Evolutionary conservation across 306 rosid species (phyloP), one percentile per base, ranked within the genome.

Genomic region (Adenanthera pavonina): DNA sequence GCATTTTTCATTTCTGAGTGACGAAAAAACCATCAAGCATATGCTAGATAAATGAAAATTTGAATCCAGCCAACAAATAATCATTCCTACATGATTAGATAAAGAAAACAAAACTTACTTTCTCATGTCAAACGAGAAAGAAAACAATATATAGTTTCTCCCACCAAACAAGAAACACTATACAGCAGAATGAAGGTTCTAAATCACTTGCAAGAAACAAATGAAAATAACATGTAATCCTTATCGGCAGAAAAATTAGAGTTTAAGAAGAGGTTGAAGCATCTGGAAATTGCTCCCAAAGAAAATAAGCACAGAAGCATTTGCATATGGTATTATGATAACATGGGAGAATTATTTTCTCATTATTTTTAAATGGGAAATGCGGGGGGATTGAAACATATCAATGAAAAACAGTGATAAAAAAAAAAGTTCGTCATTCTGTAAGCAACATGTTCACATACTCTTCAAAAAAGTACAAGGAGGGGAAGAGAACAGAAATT

Each of bases 301-400:
- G 33, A 3, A 34, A 34, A 60, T 43, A 67, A 51, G 68, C 20
- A 6, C 43, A 53, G 17, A 81, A 81, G 41, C 19, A 69, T 75
- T 53, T 19, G 64, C 66, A 35, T 60, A 60, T 11, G 33, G 75
- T 44, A 73, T 15, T 16, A 33, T 7, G 46, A 56, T 71, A 49
- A 11, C 47, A 30, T 74, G 80, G 80, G 68, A 80, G 10, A 54
- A 76, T 72, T 36, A 72, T 72, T 76, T 75, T 80, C 48, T n/a
- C 65, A 52, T 43, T 53, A 77, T 56, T 44, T 1, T 33, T 12
- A 38, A 73, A 51, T 36, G 61, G 69, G 67, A 59, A 85, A 81
- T 81, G 47, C 41, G n/a, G 5, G 7, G 30, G 47, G 41, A 78
- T 2, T 33, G 43, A 69, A 74, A 85, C 52, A 82, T 56, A 77